Conservation (phyloP, 805 yeast species). For the Candida argentea region DNA sequence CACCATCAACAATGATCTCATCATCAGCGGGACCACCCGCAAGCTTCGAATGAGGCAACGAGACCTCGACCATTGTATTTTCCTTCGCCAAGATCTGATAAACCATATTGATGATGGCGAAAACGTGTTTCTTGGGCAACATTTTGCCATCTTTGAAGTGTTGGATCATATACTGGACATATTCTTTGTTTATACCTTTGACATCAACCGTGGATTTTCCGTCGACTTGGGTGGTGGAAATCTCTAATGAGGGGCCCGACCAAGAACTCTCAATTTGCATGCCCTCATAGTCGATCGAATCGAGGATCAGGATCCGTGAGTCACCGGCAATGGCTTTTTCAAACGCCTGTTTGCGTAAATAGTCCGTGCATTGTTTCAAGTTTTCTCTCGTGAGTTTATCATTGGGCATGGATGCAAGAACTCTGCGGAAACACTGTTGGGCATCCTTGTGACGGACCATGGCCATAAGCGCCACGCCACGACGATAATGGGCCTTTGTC, state of each 20-base stretch:
- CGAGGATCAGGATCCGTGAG: constrained; percentile 42
- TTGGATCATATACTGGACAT: constrained; percentile 55
- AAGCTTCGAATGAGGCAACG: constrained; percentile 25
- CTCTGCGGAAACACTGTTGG: constrained; percentile 52
- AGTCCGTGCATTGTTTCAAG: constrained; percentile 49
- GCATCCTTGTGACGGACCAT: constrained; percentile 70
- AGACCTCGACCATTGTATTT: constrained; percentile 66
- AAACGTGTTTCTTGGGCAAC: constrained; percentile 74
- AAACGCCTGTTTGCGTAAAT: constrained; percentile 66
- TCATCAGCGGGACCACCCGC: constrained; percentile 7
- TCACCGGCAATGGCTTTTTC: constrained; percentile 79
- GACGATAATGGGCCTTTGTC: constrained; percentile 75
- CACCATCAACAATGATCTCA: constrained; percentile 14
- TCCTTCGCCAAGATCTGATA: constrained; percentile 55
- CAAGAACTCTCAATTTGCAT: constrained; percentile 44
- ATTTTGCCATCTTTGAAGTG: constrained; percentile 65
- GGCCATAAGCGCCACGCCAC: constrained; percentile 76
- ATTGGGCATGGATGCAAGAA: constrained; percentile 51
- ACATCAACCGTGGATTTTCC: constrained; percentile 15
- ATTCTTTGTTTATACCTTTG: constrained; percentile 36
- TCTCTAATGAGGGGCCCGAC: constrained; percentile 47
- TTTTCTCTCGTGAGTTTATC: constrained; percentile 61
- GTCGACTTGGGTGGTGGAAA: constrained; percentile 21
- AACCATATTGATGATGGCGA: constrained; percentile 69
- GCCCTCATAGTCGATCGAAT: constrained; percentile 36